Evolutionary conservation across 2,329 filamentous ascomycete species (phyloP), one percentile per base, ranked within the genome.

Genomic region (Cryphonectria japonica): DNA sequence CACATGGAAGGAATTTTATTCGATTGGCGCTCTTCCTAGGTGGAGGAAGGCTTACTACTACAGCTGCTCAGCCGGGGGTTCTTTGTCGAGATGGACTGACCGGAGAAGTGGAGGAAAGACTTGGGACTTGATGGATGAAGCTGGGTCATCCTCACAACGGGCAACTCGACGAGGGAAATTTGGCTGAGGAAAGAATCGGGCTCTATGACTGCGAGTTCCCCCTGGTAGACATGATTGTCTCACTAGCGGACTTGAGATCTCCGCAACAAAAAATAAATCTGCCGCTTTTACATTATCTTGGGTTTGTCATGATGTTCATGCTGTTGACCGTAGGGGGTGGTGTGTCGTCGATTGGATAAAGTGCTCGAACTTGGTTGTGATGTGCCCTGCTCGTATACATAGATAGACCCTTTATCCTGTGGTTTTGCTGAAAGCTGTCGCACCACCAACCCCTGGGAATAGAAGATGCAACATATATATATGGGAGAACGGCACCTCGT

Each of bases 161-260:
- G 65, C 69, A 64, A 69, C 66, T 63, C 68, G 64, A 73, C 57
- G 62, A 68, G 57, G 70, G 65, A 72, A 69, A 65, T 50, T 50
- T 66, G 70, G 70, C 72, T 69, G 69, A 69, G 67, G 67, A 68
- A 70, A 70, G 50, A 66, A 70, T 61, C 63, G 57, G 63, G 65
- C 65, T 72, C 71, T 72, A 72, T 71, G 69, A 71, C 57, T 62
- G 60, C 66, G 60, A 61, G 60, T 68, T 73, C 71, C 70, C 72
- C 72, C 62, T 67, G 69, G 72, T 73, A 72, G 72, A 70, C 72
- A 69, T 50, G 70, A 72, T 52, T 68, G 72, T 72, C 68, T 70
- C 66, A 69, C 72, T 73, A 62, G 69, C 67, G 70, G 72, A 67
- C 41, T 71, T 72, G 72, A 73, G 72, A 73, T 73, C 41, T 73